phyloP scores from a whole-genome alignment of 2,329 filamentous ascomycete genomes.

The Aureobasidium sp. region DNA sequence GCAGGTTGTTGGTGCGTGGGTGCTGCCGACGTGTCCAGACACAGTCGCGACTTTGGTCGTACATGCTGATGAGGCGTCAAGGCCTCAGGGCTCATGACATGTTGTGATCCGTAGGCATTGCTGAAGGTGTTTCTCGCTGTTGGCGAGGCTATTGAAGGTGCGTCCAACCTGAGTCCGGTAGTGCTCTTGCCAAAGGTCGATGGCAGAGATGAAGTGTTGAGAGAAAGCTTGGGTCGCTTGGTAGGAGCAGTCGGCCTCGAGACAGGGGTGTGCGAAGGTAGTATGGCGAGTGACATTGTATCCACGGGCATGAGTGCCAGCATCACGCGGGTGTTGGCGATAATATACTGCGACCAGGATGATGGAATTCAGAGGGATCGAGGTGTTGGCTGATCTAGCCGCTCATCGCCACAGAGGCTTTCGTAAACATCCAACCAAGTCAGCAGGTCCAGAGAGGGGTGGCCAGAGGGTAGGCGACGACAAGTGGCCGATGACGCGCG shows the following conservation, averaged over 20 bases:
- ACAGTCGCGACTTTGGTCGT: conserved; percentile 3
- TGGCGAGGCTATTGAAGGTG: conserved; percentile 49
- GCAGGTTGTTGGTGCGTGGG: background rate
- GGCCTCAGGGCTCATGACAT: conserved; percentile 5
- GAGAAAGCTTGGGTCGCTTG: conserved; percentile 51
- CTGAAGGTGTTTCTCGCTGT: conserved; percentile 54
- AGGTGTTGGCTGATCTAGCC: conserved; percentile 5
- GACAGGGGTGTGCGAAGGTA: conserved; percentile 17
- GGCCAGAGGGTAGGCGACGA: background rate
- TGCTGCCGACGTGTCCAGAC: conserved; percentile 4
- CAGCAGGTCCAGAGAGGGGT: conserved; percentile 7
- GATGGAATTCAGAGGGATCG: background rate
- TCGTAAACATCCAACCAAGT: conserved; percentile 8
- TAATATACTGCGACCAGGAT: background rate
- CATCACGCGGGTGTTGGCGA: conserved; percentile 21
- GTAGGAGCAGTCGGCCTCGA: conserved; percentile 19
- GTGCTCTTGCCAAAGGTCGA: conserved; percentile 46
- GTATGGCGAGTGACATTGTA: conserved; percentile 37
- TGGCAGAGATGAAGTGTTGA: conserved; percentile 45
- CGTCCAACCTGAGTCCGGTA: conserved; percentile 46
- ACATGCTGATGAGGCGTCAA: background rate
- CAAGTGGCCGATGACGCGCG: conserved; percentile 6
- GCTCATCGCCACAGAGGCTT: conserved; percentile 9
- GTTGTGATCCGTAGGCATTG: conserved; percentile 42
- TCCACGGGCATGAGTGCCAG: conserved; percentile 24